Conservation (phyloP, 352 stramenopile genomes). For the Peronospora belbahrii region DNA sequence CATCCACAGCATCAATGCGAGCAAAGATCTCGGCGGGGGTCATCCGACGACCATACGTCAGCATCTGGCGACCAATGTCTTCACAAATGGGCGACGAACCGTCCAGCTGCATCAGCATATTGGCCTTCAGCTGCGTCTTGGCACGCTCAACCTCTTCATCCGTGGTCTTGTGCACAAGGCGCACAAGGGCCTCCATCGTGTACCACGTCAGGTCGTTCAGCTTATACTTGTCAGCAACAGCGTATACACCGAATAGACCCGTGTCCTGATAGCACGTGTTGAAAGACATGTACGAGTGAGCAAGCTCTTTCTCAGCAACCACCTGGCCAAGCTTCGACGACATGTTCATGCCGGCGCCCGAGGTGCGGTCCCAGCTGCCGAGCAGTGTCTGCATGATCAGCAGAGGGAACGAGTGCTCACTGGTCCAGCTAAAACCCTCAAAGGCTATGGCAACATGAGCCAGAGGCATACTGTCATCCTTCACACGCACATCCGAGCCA, state of each 20-base stretch:
- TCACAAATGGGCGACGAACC: conserved; percentile 97
- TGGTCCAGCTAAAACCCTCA: conserved; percentile 97
- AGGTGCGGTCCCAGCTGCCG: conserved; percentile 88
- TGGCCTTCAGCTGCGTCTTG: conserved; percentile 99
- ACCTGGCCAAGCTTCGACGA: conserved; percentile 95
- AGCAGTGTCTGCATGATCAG: conserved; percentile 97
- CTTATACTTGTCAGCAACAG: conserved; percentile 91
- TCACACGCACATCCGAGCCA: conserved; percentile 88
- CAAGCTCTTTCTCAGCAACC: conserved; percentile 93
- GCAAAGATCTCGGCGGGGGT: conserved; percentile 98
- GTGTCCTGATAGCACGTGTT: conserved; percentile 99
- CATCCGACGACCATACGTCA: conserved; percentile 95
- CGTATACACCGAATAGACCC: conserved; percentile 98
- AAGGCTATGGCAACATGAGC: conserved; percentile 97
- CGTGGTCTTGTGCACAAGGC: conserved; percentile 93
- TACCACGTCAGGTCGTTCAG: conserved; percentile 92
- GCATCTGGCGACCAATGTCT: conserved; percentile 98
- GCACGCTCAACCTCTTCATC: conserved; percentile 96
- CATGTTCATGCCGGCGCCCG: conserved; percentile 91
- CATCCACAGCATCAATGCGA: conserved; percentile 97
- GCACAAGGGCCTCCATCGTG: conserved; percentile 92
- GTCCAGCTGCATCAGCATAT: conserved; percentile 99
- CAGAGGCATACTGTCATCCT: conserved; percentile 81
- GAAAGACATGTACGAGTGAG: conserved; percentile 98
- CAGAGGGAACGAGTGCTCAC: conserved; percentile 96